A percentile compares a stretch with the other conserved stretches of the same genome.
phyloP scores from a whole-genome alignment of 2,329 filamentous ascomycete genomes.

The Diaporthe sp. region DNA sequence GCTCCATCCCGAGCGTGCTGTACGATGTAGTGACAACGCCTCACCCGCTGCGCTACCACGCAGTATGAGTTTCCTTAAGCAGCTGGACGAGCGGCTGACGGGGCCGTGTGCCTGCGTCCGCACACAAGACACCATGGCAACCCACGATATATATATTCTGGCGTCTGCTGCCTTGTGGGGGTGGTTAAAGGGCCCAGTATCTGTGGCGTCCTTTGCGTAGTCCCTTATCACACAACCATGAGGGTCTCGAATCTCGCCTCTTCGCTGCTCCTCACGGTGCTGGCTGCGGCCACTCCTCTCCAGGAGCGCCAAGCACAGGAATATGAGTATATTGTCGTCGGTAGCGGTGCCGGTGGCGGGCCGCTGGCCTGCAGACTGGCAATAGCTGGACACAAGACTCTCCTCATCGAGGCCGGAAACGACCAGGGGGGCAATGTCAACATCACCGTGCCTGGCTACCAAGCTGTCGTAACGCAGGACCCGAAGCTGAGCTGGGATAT shows the following conservation, averaged over 20 bases:
- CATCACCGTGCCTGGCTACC: conserved; percentile 33
- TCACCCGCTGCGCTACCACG: not conserved
- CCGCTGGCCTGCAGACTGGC: conserved; percentile 35
- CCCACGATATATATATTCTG: not conserved
- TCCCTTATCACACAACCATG: not conserved
- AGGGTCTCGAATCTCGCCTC: conserved; percentile 16
- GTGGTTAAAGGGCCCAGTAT: not conserved
- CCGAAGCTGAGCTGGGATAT: conserved; percentile 35
- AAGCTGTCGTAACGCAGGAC: conserved; percentile 32
- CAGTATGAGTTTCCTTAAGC: not conserved
- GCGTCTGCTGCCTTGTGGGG: not conserved
- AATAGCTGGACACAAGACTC: conserved; percentile 27
- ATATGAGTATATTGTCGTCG: conserved; percentile 36
- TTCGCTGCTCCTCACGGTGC: conserved; percentile 5
- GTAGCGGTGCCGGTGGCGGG: conserved; percentile 35
- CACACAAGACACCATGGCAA: not conserved
- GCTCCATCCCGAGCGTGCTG: not conserved
- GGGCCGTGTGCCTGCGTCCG: conserved; percentile 3
- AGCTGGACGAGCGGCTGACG: not conserved
- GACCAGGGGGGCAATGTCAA: conserved; percentile 34
- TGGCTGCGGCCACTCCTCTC: conserved; percentile 22
- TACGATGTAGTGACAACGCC: conserved; percentile 20
- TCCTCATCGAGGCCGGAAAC: conserved; percentile 33
- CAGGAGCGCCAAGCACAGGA: conserved; percentile 21
- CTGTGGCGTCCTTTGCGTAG: not conserved